phyloP scores from a whole-genome alignment of 768 basidiomycete genomes.

The Kwoniella dendrophila region DNA sequence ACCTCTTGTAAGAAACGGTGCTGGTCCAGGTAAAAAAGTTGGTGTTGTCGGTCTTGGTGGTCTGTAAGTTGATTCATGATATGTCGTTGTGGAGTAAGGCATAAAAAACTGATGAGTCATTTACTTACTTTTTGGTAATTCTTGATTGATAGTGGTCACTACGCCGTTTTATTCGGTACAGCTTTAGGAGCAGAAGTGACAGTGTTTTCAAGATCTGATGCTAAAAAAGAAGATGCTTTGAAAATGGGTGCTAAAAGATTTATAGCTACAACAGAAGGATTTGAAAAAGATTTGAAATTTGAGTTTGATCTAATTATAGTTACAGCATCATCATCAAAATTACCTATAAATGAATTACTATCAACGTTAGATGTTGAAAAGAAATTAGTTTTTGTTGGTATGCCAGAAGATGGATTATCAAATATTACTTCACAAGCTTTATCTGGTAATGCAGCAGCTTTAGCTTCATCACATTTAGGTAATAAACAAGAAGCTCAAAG shows the following conservation, averaged over 20 bases:
- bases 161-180: slow-evolving; percentile 59
- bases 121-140: neutral
- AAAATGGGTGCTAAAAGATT: slow-evolving; percentile 60
- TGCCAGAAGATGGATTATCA: slow-evolving; percentile 62
- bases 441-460: slow-evolving; percentile 46
- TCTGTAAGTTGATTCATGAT: slow-evolving; percentile 45
- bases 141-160: slow-evolving; percentile 42
- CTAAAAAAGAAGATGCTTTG: slow-evolving; percentile 65
- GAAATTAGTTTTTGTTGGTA: slow-evolving; percentile 64
- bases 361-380: slow-evolving; percentile 63
- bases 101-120: too few species aligned
- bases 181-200: slow-evolving; percentile 66
- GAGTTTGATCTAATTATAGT: slow-evolving; percentile 58
- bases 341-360: slow-evolving; percentile 63
- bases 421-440: slow-evolving; percentile 57
- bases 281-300: slow-evolving; percentile 51
- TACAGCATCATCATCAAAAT: slow-evolving; percentile 57
- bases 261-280: slow-evolving; percentile 59
- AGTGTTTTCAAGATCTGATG: slow-evolving; percentile 65
- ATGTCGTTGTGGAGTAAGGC: too few species aligned
- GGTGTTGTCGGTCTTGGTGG: slow-evolving; percentile 71
- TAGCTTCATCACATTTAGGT: slow-evolving; percentile 60
- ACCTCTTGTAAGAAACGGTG: slow-evolving; percentile 63
- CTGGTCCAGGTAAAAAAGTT: slow-evolving; percentile 67
- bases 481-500: slow-evolving; percentile 64